Conservation (phyloP, 2,329 filamentous ascomycete species). For the Ophiocordyceps camponoti-saundersi region DNA sequence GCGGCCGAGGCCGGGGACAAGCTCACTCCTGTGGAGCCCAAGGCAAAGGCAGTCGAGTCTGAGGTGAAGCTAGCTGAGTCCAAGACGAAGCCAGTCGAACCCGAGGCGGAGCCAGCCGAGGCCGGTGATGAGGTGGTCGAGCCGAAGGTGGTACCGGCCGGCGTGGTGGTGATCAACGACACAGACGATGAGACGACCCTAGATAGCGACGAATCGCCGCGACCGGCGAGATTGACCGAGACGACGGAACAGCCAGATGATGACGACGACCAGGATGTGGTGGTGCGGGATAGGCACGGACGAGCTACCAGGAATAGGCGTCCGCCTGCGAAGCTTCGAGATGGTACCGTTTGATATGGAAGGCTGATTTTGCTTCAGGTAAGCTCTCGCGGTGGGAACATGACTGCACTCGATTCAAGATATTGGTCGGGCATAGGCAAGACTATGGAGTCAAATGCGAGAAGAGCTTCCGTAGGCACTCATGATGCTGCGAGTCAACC, state of each 20-base stretch:
- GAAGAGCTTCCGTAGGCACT: too few relatives aligned
- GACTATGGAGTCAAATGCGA: too few relatives aligned
- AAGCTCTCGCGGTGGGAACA: too few relatives aligned
- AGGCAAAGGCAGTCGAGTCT: background rate
- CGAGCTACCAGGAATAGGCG: constrained; percentile 14
- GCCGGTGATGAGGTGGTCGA: too few relatives aligned
- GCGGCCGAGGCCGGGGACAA: background rate
- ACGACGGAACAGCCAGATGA: constrained; percentile 5
- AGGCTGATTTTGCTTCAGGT: too few relatives aligned
- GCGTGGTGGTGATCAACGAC: constrained; percentile 10
- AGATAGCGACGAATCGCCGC: background rate
- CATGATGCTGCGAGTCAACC: too few relatives aligned
- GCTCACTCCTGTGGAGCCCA: too few relatives aligned
- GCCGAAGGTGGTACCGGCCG: background rate
- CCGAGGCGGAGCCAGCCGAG: background rate
- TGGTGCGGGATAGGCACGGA: constrained; percentile 11
- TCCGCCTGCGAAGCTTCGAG: constrained; percentile 17
- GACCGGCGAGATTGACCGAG: background rate
- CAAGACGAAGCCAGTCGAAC: background rate
- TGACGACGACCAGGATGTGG: constrained; percentile 14
- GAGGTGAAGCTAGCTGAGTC: background rate
- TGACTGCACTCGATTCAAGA: too few relatives aligned
- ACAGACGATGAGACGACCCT: constrained; percentile 8
- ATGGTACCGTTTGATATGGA: constrained; percentile 11
- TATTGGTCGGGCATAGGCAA: too few relatives aligned